These are phyloP conservation scores for Citrus medica DNA, from an alignment of 345 rosid species.

Conservation along the genomic window DNA sequence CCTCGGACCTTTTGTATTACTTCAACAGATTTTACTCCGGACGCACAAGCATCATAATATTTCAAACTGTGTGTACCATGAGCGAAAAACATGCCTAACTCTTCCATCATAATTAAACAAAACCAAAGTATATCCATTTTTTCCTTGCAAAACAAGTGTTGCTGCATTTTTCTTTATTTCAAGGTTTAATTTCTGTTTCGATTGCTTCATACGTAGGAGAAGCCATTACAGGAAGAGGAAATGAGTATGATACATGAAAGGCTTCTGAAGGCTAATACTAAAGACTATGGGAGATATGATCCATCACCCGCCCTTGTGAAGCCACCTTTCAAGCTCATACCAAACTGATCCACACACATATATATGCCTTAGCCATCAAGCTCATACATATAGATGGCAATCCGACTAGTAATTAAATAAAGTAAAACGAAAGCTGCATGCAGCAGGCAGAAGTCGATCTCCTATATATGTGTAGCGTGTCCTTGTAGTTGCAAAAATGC, in stretches of 20 bases:
- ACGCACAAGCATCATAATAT: not conserved
- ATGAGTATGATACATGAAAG: constrained; percentile 46
- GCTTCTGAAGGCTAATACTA: constrained; percentile 50
- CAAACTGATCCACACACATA: constrained; percentile 46
- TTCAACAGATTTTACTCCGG: not conserved
- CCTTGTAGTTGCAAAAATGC: not conserved
- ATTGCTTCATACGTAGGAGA: not conserved
- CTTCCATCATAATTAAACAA: not conserved
- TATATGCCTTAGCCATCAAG: not conserved
- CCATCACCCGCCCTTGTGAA: constrained; percentile 65
- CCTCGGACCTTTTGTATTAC: too few relatives aligned
- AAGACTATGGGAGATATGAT: constrained; percentile 74
- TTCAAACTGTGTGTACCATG: not conserved
- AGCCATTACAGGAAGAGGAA: constrained; percentile 8
- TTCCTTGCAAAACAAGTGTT: constrained; percentile 7
- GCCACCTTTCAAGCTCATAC: constrained; percentile 98
- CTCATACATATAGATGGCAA: too few relatives aligned
- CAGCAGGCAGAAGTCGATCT: not conserved
- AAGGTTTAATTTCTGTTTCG: not conserved
- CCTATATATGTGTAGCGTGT: not conserved
- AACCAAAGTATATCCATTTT: not conserved
- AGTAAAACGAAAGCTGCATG: not conserved
- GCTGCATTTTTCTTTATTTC: not conserved
- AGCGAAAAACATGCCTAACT: not conserved
- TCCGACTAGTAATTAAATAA: not conserved